Base-by-base conservation (phyloP, 495 filamentous ascomycete species). In the Glutinoglossum americanum region DNA sequence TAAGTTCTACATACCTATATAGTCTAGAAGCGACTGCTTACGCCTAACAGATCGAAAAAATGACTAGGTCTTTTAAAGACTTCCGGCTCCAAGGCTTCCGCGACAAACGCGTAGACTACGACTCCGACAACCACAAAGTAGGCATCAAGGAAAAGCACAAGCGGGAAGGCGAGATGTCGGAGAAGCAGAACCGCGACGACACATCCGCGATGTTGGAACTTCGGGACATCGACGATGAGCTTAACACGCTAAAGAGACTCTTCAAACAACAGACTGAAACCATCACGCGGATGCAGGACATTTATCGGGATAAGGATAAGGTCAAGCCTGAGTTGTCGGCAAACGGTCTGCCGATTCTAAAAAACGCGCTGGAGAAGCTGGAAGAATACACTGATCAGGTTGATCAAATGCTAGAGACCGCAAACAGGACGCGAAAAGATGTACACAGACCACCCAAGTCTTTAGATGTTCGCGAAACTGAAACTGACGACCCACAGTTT, bases 221-320 rank as follows among this genome's bases (percentile, higher is more conserved):
- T 6, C 72, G 78, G 7, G 82, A 85, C 57, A 78, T 84, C 53
- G 76, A 81, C 51, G 81, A 84, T 57, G 81, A 85, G 60, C 66
- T 84, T 5, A 72, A 69, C 0, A 82, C 75, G 0, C 72, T 84
- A 21, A 63, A 74, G 28, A 76, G 73, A 53, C 67, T 84, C 0
- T 78, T 84, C 27, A 72, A 76, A 8, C 72, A 76, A 51, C 82
- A 85, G 59, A 76, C 28, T 74, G 78, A 0, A 67, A 78, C 45
- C 64, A 25, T 25, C 44, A 48, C 17, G 4, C 44, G 6, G 23
- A 48, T 19, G 17, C 5, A 48, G 44, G 15, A 25, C 6, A 48
- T 25, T 6, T 48, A 48, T 48, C n/a, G n/a, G n/a, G 44, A 48
- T n/a, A 25, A 48, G 17, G 4, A 5, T 6, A 19, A n/a, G n/a